Evolutionary conservation across 129 eudicot species (phyloP), one percentile per base, ranked within the genome.

Genomic region (Centella asiatica): DNA sequence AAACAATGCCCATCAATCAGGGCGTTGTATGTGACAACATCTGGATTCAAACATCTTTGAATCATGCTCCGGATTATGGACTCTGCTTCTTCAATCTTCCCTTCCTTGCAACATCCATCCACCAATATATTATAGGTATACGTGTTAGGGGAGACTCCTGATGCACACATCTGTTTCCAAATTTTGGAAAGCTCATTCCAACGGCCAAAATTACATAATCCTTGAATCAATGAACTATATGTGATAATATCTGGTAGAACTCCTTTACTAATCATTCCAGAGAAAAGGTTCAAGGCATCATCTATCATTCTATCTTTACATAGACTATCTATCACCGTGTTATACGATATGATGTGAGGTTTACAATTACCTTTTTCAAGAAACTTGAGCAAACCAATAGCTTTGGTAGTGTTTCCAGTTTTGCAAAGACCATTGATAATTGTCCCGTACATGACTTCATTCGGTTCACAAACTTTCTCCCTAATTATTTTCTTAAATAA

Each of bases 391-490:
- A 57, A 57, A 13, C 19, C 24, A 19, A 31, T 32, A 1, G 59
- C 74, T 0, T n/a, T 32, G 7, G 2, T 14, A 5, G 60, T 45
- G 26, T 68, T 27, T 5, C 70, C 69, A 1, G 33, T 26, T 54
- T 67, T 71, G 57, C 77, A 71, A 0, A 77, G 58, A 19, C 83
- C 78, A 25, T 65, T 37, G 0, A 78, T 25, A 2, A 77, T 32
- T 24, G 28, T 44, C 2, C 28, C 37, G 27, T 34, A 45, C 9
- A 46, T 68, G 10, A 56, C 29, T 10, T 13, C 40, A 63, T 62
- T 17, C 19, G 64, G 78, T 65, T 37, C 63, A 45, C 74, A 62
- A 1, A 62, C n/a, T 23, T 46, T 63, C 7, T 49, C 52, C n/a
- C 47, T 17, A 44, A 68, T 40, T 24, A 77, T 12, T 42, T 72